These are phyloP conservation scores for Blastocladiella britannica DNA, from an alignment of 192 early-diverging fungal species.

Conservation along the genomic window DNA sequence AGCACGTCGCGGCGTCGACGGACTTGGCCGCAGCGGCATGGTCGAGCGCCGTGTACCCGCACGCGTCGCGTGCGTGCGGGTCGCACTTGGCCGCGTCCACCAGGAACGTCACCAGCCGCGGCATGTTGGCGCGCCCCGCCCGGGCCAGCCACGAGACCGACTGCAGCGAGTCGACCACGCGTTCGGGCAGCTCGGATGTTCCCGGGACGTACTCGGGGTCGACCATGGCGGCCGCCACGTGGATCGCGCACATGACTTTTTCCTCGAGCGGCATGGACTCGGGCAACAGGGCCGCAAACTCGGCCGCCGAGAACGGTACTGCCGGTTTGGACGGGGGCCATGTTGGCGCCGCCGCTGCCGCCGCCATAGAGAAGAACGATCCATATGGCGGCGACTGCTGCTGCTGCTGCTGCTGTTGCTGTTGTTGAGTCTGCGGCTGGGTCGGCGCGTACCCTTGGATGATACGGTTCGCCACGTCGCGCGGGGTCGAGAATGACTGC, in stretches of 20 bases:
- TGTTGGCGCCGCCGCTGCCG: neutral
- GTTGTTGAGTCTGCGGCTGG: no score
- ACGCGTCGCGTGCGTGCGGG: neutral
- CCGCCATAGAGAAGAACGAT: neutral
- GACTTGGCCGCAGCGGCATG: no score
- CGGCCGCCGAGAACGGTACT: neutral
- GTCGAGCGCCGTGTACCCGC: neutral
- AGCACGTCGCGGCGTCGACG: no score
- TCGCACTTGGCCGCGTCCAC: neutral
- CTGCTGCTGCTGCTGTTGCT: no score
- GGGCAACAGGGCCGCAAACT: neutral
- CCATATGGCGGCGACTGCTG: no score
- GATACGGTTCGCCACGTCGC: conserved; percentile 48
- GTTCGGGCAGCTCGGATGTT: neutral
- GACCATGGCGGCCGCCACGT: neutral
- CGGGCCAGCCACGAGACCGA: neutral
- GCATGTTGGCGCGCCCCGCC: neutral
- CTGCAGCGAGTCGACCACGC: neutral
- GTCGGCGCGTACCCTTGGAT: conserved; percentile 14
- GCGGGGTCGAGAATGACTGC: conserved; percentile 53
- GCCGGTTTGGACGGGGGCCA: no score
- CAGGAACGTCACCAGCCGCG: neutral
- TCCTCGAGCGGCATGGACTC: neutral
- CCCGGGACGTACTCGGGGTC: neutral
- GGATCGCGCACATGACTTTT: neutral